Base-by-base conservation (phyloP, 2,329 filamentous ascomycete species). In the Juglanconis juglandina region DNA sequence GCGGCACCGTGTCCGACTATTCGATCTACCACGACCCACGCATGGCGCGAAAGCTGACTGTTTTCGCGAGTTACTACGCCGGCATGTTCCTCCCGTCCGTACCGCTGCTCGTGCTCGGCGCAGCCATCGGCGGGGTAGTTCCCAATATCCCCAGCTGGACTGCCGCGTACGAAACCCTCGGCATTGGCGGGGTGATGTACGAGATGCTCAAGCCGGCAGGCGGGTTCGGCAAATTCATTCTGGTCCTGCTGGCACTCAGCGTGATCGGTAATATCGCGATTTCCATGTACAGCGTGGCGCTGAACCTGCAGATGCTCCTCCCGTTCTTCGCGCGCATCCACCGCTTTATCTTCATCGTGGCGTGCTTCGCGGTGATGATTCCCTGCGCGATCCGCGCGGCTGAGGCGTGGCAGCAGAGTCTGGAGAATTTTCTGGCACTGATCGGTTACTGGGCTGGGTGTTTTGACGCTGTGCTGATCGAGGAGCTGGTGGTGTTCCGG, bases 401-500 rank as follows among this genome's bases (percentile, higher is more conserved):
- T 2, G 73, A 75, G 52, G 73, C 79, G 58, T 87, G 87, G 74
- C 84, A 87, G 68, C 70, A 76, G 62, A 84, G 79, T 64, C 74
- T 87, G 33, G 76, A 81, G 66, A 84, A 85, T 66, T 83, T 85
- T 63, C 72, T 86, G 47, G 76, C 81, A 0, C 71, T 86, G 7
- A 85, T 85, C 58, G 82, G 79, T 3, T 86, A 86, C 70, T 86
- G 82, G 82, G 82, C 81, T 0, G 81, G 81, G 0, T 79, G 81
- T 2, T 85, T 81, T 54, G 75, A 81, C 8, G 78, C 77, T 8
- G 80, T 85, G 33, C 68, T 83, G 57, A 70, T 76, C 11, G 69
- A 73, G 2, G 81, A 84, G 69, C 74, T 82, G 62, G 66, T 82
- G 11, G 70, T 80, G 5, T 81, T 84, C 66, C 78, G 81, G 11